These are phyloP conservation scores for Pelargonium myrrhifolium DNA, from an alignment of 441 rosid genomes.

Conservation along the genomic window DNA sequence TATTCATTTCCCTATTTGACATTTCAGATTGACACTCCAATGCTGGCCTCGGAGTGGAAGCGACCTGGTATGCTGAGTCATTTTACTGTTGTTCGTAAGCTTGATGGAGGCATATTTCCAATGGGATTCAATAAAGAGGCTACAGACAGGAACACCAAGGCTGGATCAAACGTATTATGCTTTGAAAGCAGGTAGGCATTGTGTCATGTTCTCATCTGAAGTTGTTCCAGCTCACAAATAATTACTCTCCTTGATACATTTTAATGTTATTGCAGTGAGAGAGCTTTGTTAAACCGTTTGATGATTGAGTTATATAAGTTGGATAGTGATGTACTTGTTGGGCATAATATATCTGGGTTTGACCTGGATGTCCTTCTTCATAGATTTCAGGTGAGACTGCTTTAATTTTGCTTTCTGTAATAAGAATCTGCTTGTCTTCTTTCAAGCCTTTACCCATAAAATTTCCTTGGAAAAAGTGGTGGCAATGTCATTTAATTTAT, in stretches of 20 bases:
- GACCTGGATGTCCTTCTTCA: constrained; percentile 93
- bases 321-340: constrained; percentile 93
- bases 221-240: background rate
- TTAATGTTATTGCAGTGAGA: constrained; percentile 55
- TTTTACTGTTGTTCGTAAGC: constrained; percentile 84
- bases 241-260: constrained; percentile 4
- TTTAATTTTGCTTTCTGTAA: constrained; percentile 14
- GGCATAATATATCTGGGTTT: constrained; percentile 96
- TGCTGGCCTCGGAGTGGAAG: constrained; percentile 83
- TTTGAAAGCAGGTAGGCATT: constrained; percentile 67
- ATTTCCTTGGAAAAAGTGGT: background rate
- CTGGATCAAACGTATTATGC: constrained; percentile 67
- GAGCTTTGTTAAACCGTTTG: constrained; percentile 81
- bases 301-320: constrained; percentile 75
- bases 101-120: constrained; percentile 81
- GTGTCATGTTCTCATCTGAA: constrained; percentile 8
- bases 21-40: constrained; percentile 84
- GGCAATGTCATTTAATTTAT: background rate
- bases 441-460: background rate
- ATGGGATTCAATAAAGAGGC: constrained; percentile 89
- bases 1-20: constrained; percentile 21
- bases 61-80: constrained; percentile 70
- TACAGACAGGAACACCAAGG: constrained; percentile 66
- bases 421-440: constrained; percentile 2
- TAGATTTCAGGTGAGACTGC: constrained; percentile 64